Evolutionary conservation across 2,329 filamentous ascomycete genomes (phyloP).

Genomic region (Zymoseptoria pseudotritici): DNA sequence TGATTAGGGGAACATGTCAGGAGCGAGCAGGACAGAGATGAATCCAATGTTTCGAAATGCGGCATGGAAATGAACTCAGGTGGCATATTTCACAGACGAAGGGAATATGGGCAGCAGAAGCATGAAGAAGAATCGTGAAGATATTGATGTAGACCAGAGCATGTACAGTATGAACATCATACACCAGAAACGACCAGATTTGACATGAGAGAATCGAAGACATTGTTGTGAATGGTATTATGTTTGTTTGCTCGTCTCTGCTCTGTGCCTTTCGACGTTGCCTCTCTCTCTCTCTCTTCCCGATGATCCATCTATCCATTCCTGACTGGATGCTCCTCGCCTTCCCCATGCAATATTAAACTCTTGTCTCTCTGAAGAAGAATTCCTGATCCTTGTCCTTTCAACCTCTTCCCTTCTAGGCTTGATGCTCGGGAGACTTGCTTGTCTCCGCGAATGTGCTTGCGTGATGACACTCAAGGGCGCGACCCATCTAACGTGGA

Average conservation of each 20-base stretch:
- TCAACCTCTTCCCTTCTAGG: background rate
- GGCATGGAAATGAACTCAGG: background rate
- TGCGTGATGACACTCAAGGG: too few relatives aligned
- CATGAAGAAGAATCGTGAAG: background rate
- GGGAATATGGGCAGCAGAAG: background rate
- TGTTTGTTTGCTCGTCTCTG: background rate
- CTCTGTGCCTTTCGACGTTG: background rate
- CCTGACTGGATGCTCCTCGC: background rate
- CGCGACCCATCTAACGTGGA: background rate
- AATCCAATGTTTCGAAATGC: background rate
- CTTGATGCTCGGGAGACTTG: background rate
- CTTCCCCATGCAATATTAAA: background rate
- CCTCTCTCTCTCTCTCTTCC: background rate
- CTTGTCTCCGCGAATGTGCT: too few relatives aligned
- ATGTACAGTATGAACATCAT: too few relatives aligned
- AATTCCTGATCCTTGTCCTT: background rate
- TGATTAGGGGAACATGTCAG: too few relatives aligned
- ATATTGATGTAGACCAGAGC: background rate
- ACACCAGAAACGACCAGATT: too few relatives aligned
- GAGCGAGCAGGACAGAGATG: too few relatives aligned
- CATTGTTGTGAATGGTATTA: background rate
- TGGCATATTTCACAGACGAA: background rate
- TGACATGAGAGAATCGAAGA: too few relatives aligned
- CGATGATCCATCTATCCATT: background rate
- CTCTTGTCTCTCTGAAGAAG: background rate